Base-by-base conservation (phyloP, 1,139 yeast species). In the Saccharomyces pastorianus region DNA sequence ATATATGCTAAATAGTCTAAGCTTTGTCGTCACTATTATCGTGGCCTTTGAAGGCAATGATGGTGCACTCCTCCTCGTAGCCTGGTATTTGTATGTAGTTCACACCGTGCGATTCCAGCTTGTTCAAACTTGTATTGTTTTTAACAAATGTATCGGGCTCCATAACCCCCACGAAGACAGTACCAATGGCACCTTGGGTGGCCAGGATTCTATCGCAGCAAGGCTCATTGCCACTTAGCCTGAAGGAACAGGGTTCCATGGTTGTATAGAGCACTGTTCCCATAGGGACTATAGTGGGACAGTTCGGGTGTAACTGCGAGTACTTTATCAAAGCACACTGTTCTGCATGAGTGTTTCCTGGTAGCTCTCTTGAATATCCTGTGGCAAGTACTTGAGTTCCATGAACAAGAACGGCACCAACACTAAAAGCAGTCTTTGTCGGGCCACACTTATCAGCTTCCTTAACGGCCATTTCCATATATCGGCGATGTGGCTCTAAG, bases 281-380 rank as follows among this genome's bases (percentile, higher is more conserved):
- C 17, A 65, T 67, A 0, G 98, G 97, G 0, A 89, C 76, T 14
- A 38, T 13, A 13, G 13, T 17, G 13, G 44, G 44, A 23, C 44
- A 38, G 44, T 38, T 13, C 6, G 44, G 44, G 25, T 38, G 44
- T 23, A 20, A 17, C 4, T 73, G 74, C 4, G 67, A 60, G 62
- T 84, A 86, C 68, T 95, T 95, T 48, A 84, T 87, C 55, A 95
- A 70, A 0, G 97, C 97, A 73, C 95, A 86, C 66, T 95, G 97
- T 66, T 95, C 99, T 1, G 99, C 99, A 69, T 95, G 99, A 0
- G 99, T 95, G 67, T 95, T 95, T 0, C 99, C 99, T 17, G 87
- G 88, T 3, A 93, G 73, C 67, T 95, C 99, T 56, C 99, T 76
- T 0, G 98, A 88, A 64, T 81, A 88, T 0, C 99, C 99, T 0